These are phyloP conservation scores for Kwoniella shandongensis DNA, from an alignment of 768 basidiomycete genomes.

Conservation along the genomic window DNA sequence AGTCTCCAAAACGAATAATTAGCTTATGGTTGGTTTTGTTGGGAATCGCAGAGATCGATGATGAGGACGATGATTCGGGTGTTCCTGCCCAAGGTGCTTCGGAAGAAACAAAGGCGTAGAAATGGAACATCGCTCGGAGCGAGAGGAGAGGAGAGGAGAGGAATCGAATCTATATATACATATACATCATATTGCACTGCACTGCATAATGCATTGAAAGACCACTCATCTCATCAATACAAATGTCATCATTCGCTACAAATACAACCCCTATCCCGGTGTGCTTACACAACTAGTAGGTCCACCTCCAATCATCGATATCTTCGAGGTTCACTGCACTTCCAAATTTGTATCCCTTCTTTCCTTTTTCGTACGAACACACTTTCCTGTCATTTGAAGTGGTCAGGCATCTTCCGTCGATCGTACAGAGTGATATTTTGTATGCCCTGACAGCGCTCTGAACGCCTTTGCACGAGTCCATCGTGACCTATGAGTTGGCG, in stretches of 20 bases:
- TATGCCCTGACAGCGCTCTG: conserved; percentile 34
- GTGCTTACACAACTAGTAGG: not conserved
- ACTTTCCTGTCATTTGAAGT: conserved; percentile 28
- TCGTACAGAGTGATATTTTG: conserved; percentile 31
- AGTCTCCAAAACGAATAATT: not conserved
- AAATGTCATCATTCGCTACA: not conserved
- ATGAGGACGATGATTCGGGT: conserved; percentile 9
- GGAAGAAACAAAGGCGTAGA: not conserved
- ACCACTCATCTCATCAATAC: no score
- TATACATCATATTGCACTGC: not conserved
- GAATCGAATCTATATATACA: not conserved
- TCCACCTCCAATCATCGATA: conserved; percentile 40
- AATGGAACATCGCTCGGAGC: no score
- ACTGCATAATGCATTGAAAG: no score
- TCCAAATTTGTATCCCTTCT: conserved; percentile 33
- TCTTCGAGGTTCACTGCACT: conserved; percentile 33
- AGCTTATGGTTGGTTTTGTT: not conserved
- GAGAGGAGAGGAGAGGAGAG: no score
- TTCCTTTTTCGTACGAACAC: conserved; percentile 33
- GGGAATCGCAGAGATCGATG: conserved; percentile 38
- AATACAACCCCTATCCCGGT: not conserved
- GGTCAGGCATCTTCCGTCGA: conserved; percentile 29
- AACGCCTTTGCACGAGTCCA: conserved; percentile 25
- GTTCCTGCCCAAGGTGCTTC: not conserved
- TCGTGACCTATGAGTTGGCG: conserved; percentile 17